Conservation (phyloP, 768 basidiomycete genomes). For the Galerina marginata region DNA sequence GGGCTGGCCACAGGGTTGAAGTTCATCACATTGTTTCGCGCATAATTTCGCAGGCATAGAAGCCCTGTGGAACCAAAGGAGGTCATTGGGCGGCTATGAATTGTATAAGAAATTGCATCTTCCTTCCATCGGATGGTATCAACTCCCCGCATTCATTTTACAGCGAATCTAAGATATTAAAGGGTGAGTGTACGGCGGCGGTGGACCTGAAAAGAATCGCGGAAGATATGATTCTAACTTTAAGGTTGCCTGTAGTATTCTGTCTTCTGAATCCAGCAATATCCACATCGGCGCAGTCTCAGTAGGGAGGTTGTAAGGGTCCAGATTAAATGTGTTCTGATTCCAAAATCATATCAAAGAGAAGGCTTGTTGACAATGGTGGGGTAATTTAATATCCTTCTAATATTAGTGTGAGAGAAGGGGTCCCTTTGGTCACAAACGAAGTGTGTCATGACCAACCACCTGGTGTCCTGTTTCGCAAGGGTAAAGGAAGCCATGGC, state of each 20-base stretch:
- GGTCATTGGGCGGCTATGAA: too few relatives aligned
- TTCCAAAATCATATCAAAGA: conserved; percentile 15
- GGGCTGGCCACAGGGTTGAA: too few relatives aligned
- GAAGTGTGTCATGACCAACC: conserved; percentile 43
- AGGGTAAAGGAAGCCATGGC: conserved; percentile 54
- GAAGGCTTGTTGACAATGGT: conserved; percentile 6
- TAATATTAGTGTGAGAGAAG: conserved; percentile 17
- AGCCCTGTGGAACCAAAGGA: too few relatives aligned
- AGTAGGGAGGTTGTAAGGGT: too few relatives aligned
- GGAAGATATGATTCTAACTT: not conserved
- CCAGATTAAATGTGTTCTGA: too few relatives aligned
- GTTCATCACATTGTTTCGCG: too few relatives aligned
- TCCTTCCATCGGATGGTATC: not conserved
- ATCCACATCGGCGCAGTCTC: too few relatives aligned
- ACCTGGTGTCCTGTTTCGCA: conserved; percentile 44
- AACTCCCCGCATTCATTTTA: conserved; percentile 1
- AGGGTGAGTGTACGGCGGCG: not conserved
- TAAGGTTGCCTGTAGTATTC: too few relatives aligned
- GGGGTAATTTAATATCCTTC: conserved; percentile 7
- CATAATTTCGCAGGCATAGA: too few relatives aligned
- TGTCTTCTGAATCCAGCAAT: too few relatives aligned
- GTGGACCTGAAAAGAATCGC: not conserved
- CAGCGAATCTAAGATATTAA: not conserved
- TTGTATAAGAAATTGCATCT: not conserved
- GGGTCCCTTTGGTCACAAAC: not conserved